A percentile compares a stretch with the other conserved stretches of the same genome.
phyloP scores from a whole-genome alignment of 371 early-diverging fungal species.

The Apophysomyces trapeziformis region DNA sequence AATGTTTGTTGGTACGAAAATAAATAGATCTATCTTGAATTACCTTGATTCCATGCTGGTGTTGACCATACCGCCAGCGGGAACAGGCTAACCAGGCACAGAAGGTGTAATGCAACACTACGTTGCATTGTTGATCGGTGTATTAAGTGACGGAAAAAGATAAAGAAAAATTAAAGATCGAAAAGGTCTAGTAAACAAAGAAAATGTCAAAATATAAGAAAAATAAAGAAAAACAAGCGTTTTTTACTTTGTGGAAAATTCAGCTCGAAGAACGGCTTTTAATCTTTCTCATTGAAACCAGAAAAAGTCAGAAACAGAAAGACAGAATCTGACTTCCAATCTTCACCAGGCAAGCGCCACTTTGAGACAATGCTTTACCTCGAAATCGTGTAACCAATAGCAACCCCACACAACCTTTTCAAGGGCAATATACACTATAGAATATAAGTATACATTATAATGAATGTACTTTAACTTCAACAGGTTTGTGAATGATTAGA shows the following conservation, averaged over 20 bases:
- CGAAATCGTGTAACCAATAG: constrained; percentile 1
- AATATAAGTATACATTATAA: no score
- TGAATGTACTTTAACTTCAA: no score
- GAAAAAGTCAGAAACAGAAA: constrained; percentile 10
- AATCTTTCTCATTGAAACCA: constrained; percentile 9
- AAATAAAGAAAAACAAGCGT: not conserved
- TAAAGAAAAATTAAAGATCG: not conserved
- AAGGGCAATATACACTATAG: not conserved
- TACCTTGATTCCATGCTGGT: constrained; percentile 8
- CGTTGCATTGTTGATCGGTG: not conserved
- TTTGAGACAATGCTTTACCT: not conserved
- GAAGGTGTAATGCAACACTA: constrained; percentile 8
- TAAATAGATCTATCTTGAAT: not conserved
- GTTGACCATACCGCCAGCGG: constrained; percentile 2
- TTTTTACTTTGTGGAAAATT: not conserved
- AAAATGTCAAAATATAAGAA: not conserved
- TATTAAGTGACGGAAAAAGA: not conserved
- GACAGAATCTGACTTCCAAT: constrained; percentile 1
- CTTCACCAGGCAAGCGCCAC: not conserved
- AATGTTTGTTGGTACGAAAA: not conserved
- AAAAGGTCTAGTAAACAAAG: not conserved
- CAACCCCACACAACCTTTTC: not conserved
- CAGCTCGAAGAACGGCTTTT: not conserved
- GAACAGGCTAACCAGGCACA: constrained; percentile 1
- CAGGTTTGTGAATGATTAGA: not conserved